Conservation (phyloP, 2,329 filamentous ascomycete genomes). For the Phaeosphaeria sp. region DNA sequence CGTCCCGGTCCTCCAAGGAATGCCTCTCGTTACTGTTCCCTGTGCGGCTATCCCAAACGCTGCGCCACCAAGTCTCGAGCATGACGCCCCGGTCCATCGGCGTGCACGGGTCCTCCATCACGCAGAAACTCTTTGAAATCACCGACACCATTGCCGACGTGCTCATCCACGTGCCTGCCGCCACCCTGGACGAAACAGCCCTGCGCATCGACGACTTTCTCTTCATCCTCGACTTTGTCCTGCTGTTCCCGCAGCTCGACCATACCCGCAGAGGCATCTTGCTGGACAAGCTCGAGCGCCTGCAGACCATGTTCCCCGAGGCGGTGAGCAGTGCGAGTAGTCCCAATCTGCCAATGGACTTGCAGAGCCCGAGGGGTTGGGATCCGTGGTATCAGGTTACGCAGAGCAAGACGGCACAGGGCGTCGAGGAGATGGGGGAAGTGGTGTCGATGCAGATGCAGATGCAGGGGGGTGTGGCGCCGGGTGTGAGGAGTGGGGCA, state of each 20-base stretch:
- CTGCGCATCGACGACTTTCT: constrained; percentile 61
- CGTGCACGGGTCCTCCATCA: constrained; percentile 63
- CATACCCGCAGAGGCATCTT: constrained; percentile 55
- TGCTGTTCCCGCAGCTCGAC: constrained; percentile 58
- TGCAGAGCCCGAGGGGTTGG: constrained; percentile 31
- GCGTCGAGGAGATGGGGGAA: constrained; percentile 28
- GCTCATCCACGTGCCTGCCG: constrained; percentile 58
- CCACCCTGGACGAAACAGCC: constrained; percentile 54
- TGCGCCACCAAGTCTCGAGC: constrained; percentile 51
- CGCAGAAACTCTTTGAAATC: constrained; percentile 67
- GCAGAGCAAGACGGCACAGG: constrained; percentile 41
- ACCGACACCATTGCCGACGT: constrained; percentile 67
- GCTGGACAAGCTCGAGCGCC: constrained; percentile 49
- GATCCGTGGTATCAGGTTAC: constrained; percentile 46
- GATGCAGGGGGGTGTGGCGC: not conserved
- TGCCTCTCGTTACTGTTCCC: constrained; percentile 54
- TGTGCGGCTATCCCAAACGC: constrained; percentile 52
- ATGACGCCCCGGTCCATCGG: constrained; percentile 57
- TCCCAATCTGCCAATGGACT: constrained; percentile 38
- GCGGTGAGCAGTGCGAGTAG: constrained; percentile 40
- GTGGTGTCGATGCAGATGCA: not conserved
- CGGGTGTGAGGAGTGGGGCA: not conserved
- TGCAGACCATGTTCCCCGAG: constrained; percentile 45
- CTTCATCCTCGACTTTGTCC: constrained; percentile 59
- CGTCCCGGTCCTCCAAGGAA: constrained; percentile 46